A percentile compares a stretch with the other conserved stretches of the same genome.
phyloP scores from a whole-genome alignment of 2,329 filamentous ascomycete species.

The Aspergillus novoparasiticus region DNA sequence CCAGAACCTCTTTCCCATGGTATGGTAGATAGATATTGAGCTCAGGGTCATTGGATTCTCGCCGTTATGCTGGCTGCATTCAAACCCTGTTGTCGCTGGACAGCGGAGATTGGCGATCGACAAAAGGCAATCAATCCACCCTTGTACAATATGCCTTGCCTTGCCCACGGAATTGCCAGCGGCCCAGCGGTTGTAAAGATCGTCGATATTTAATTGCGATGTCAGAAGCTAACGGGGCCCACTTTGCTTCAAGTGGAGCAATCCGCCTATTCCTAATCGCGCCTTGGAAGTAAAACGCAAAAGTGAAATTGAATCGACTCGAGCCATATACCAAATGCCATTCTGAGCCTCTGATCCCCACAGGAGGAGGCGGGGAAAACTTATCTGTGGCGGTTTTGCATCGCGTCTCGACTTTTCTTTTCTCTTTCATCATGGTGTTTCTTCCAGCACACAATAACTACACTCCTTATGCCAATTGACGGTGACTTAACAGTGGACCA shows the following conservation, averaged over 20 bases:
- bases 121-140: neutral
- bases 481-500: slow-evolving; percentile 3
- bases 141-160: neutral
- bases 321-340: neutral
- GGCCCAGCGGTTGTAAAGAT: neutral
- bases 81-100: neutral
- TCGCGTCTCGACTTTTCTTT: neutral
- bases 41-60: neutral
- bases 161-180: neutral
- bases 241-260: neutral
- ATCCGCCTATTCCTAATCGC: neutral
- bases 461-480: neutral
- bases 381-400: neutral
- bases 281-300: neutral
- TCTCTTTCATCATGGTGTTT: neutral
- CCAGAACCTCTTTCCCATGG: neutral
- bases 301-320: neutral
- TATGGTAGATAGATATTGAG: neutral
- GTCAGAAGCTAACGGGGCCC: neutral
- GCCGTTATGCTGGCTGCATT: too few relatives aligned
- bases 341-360: neutral
- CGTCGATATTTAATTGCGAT: neutral
- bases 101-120: neutral
- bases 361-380: neutral
- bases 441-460: neutral